Evolutionary conservation across 78 protist species (phyloP), one percentile per base, ranked within the genome.

Genomic region (Speleostelium caveatum): DNA sequence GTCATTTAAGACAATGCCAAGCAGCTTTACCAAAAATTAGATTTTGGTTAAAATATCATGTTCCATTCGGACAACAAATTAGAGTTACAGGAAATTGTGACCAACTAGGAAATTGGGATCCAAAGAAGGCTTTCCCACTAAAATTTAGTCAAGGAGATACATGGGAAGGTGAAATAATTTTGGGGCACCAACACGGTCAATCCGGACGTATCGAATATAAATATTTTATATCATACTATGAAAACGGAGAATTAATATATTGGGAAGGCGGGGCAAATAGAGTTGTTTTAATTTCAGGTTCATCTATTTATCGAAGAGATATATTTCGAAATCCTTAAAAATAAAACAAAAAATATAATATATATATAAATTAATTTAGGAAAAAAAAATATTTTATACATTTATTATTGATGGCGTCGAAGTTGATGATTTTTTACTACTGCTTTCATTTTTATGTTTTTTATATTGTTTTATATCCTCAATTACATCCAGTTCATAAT

Each of bases 61-160:
- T 83, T 16, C 91, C 91, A 69, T 83, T 83, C 69, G 91, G 91
- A 35, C 91, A 83, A 69, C 91, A 83, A 33, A 83, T 83, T 60
- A 67, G 79, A 60, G 91, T 83, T n/a, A 83, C 79, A 42, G 91
- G 91, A 14, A 83, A 45, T 69, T 83, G 91, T 55, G 91, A 83
- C 22, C 91, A 83, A 83, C 55, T 83, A 60, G 91, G 91, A 16
- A 83, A 83, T 42, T 83, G 91, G 91, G 91, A 83, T 22, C 80
- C 91, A 30, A 73, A 83, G 36, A 83, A 69, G 60, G 41, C 91
- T 42, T 83, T 83, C 45, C 91, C 91, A 26, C 67, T 83, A 32
- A 83, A 58, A 24, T 83, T 83, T 69, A 63, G 62, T 28, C 91
- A 83, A 60, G 91, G 91, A 21, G 91, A 83, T 59, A 83, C 91